These are phyloP conservation scores for Mycosphaerelloides madeirae DNA, from an alignment of 2,329 filamentous ascomycete genomes.

Conservation along the genomic window DNA sequence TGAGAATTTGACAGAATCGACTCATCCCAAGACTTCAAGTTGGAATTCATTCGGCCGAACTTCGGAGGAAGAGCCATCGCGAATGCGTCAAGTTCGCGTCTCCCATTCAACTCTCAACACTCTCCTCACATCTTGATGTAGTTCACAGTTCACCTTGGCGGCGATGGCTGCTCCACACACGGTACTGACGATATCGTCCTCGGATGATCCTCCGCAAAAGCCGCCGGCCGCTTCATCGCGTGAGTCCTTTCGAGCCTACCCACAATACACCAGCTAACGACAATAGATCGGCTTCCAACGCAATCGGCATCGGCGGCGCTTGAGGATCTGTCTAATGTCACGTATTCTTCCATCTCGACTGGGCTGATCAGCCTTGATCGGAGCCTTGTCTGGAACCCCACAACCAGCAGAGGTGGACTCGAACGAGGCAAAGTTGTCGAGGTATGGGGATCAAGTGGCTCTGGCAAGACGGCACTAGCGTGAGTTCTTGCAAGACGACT, in stretches of 20 bases:
- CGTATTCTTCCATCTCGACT: conserved; percentile 1
- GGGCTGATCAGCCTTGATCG: conserved; percentile 9
- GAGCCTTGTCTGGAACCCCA: neutral
- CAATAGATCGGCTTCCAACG: conserved; percentile 11
- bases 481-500: neutral
- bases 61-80: too few relatives aligned
- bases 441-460: conserved; percentile 79
- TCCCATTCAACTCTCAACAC: neutral
- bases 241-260: neutral
- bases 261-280: neutral
- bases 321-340: neutral
- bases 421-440: conserved; percentile 75
- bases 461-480: conserved; percentile 80
- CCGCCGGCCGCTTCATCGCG: conserved; percentile 1
- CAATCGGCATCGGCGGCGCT: conserved; percentile 10
- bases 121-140: neutral
- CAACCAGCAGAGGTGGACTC: conserved; percentile 48
- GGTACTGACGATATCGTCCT: conserved; percentile 5
- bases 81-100: neutral
- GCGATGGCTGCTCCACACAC: conserved; percentile 7
- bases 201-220: neutral
- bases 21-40: too few relatives aligned
- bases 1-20: too few relatives aligned
- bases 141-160: neutral
- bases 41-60: too few relatives aligned